Evolutionary conservation across 192 early-diverging fungal species (phyloP).

Genomic region (Linnemannia zychae): DNA sequence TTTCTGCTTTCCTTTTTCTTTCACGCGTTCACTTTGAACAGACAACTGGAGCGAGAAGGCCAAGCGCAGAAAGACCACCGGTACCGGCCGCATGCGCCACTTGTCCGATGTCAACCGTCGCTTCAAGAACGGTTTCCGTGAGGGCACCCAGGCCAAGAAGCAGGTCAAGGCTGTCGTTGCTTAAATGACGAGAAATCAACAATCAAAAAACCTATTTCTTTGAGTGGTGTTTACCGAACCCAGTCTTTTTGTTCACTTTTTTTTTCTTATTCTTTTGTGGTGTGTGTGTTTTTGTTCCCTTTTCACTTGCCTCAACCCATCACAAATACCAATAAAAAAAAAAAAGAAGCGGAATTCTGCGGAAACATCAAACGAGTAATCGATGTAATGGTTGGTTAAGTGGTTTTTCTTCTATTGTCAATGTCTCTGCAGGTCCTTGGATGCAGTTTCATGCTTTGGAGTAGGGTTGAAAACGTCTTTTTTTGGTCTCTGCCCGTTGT

Average conservation of each 20-base stretch:
- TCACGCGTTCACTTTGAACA: conserved; percentile 36
- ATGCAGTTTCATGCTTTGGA: too few relatives aligned
- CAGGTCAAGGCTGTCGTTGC: conserved; percentile 51
- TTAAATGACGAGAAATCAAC: conserved; percentile 21
- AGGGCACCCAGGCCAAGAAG: conserved; percentile 70
- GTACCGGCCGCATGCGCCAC: conserved; percentile 98
- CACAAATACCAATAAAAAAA: neutral
- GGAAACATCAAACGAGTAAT: neutral
- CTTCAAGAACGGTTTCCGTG: conserved; percentile 98
- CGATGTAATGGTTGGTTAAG: neutral
- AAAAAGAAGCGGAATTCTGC: conserved; percentile 9
- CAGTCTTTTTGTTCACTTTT: neutral
- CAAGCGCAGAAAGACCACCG: conserved; percentile 98
- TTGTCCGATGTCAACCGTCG: conserved; percentile 92
- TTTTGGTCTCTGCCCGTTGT: too few relatives aligned
- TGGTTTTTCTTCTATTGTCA: neutral
- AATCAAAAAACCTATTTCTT: conserved; percentile 14
- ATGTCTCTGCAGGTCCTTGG: neutral
- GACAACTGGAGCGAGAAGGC: conserved; percentile 98
- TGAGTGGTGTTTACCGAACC: neutral
- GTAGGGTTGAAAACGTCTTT: too few relatives aligned
- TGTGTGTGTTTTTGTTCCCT: neutral
- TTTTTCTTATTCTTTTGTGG: conserved; percentile 3
- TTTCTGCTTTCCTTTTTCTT: conserved; percentile 7
- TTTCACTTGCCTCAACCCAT: neutral